Base-by-base conservation (phyloP, 2,329 filamentous ascomycete genomes). In the Bipolaris bicolor region DNA sequence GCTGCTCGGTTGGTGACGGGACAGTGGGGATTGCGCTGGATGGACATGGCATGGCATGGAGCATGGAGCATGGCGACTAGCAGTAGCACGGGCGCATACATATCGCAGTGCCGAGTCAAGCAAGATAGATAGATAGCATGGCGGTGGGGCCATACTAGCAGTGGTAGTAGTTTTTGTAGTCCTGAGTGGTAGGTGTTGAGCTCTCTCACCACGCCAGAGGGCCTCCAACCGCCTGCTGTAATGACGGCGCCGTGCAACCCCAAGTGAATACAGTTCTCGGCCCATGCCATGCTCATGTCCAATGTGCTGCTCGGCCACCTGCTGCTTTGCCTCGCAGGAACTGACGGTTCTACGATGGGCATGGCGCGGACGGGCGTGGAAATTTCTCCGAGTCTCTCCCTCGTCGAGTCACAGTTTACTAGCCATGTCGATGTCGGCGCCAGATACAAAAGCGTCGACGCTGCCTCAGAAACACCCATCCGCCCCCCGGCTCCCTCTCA, bases 361-460 rank as follows among this genome's bases (percentile, higher is more conserved):
- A 61, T 59, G 63, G 49, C 55, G 47, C 64, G 54, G 58, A 54
- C 45, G 31, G 59, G 60, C 61, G 44, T 57, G 63, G 44, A 61
- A 62, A 65, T 62, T 66, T 66, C 58, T 68, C 64, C 61, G 66
- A 49, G 34, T 62, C 45, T 58, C 61, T 58, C 47, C 57, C 61
- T 58, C 22, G 63, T 67, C 56, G 70, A 73, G 67, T 71, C 69
- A 71, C 62, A 59, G 66, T 47, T 10, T 51, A 57, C 60, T 62
- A 60, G 55, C 53, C 67, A 65, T 69, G 65, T 72, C 69, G 65
- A 64, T 16, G 5, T 41, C 20, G 39, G 39, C 39, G 22, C 39
- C 39, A 41, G 20, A 24, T 41, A 11, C 22, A 44, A 72, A 70
- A 63, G 56, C 61, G 53, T 58, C 47, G 26, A 52, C 48, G 43